Conservation (phyloP, 2,329 filamentous ascomycete genomes). For the Diaporthe ampelina region DNA sequence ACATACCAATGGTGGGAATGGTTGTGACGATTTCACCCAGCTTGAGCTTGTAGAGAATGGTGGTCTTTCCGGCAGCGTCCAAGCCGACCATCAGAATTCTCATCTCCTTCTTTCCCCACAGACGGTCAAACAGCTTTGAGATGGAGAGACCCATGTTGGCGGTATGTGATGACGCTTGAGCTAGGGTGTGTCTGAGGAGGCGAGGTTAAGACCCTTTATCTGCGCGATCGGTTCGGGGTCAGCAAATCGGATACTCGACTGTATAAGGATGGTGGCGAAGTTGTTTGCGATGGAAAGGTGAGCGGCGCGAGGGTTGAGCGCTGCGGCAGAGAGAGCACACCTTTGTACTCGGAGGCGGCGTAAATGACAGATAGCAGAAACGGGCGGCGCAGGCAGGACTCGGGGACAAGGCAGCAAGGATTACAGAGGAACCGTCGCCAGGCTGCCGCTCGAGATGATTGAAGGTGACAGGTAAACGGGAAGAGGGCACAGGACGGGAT, state of each 20-base stretch:
- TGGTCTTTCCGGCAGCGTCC: conserved; percentile 99
- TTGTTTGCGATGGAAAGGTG: conserved; percentile 28
- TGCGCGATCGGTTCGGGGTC: conserved; percentile 30
- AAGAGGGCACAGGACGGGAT: conserved; percentile 10
- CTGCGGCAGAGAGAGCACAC: conserved; percentile 21
- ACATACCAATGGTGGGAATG: conserved; percentile 95
- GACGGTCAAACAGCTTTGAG: conserved; percentile 95
- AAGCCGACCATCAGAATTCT: conserved; percentile 99
- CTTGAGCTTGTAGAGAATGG: conserved; percentile 99
- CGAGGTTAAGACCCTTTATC: conserved; percentile 34
- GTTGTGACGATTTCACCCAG: conserved; percentile 99
- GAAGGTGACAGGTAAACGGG: conserved; percentile 22
- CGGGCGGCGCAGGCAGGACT: conserved; percentile 37
- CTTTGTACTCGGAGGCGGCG: conserved; percentile 24
- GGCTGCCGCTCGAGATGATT: conserved; percentile 37
- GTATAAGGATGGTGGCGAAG: conserved; percentile 8
- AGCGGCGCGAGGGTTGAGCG: conserved; percentile 5
- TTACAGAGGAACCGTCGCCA: conserved; percentile 35
- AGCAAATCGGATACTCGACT: conserved; percentile 28
- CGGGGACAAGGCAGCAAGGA: conserved; percentile 33
- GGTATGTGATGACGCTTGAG: conserved; percentile 53
- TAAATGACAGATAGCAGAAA: conserved; percentile 42
- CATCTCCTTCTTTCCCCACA: conserved; percentile 99
- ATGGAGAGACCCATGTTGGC: conserved; percentile 97
- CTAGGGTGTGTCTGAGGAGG: conserved; percentile 27